A percentile compares a stretch with the other conserved stretches of the same genome.
These are phyloP conservation scores for Santalum album DNA, from an alignment of 164 flowering plant species.

Conservation along the genomic window DNA sequence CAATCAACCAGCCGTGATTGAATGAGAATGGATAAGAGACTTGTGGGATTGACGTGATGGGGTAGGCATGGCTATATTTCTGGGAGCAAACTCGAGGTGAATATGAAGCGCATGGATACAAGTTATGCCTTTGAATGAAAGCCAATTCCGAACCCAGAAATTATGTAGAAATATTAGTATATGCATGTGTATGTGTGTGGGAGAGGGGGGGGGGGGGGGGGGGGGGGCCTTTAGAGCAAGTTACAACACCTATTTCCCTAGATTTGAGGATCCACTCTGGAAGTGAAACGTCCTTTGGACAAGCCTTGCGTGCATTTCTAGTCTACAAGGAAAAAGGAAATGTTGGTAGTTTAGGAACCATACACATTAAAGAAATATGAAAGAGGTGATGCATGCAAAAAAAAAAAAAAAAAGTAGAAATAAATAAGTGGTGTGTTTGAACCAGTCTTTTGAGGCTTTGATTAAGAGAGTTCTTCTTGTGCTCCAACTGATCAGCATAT, in stretches of 20 bases:
- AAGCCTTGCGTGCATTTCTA: constrained; percentile 88
- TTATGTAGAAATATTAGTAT: too few species aligned
- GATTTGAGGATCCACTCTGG: constrained; percentile 90
- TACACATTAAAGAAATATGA: neutral
- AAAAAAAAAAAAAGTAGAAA: neutral
- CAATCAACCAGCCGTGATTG: too few species aligned
- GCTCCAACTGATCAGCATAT: constrained; percentile 77
- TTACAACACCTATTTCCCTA: constrained; percentile 60
- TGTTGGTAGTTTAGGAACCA: neutral
- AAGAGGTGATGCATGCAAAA: neutral
- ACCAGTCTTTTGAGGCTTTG: constrained; percentile 80
- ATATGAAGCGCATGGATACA: too few species aligned
- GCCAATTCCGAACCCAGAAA: too few species aligned
- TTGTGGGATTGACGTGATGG: too few species aligned
- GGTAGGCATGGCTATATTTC: too few species aligned
- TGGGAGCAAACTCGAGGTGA: too few species aligned
- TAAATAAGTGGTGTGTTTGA: constrained; percentile 5
- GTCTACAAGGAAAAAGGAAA: constrained; percentile 35
- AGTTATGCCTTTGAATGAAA: too few species aligned
- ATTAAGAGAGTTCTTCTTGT: constrained; percentile 56
- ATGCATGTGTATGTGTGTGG: too few species aligned
- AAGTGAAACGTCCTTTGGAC: constrained; percentile 61
- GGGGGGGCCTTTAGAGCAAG: constrained; percentile 1
- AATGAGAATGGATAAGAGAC: too few species aligned
- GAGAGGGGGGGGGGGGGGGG: too few species aligned